These are phyloP conservation scores for Apiotrichum siamense DNA, from an alignment of 1,284 basidiomycete species.

Conservation along the genomic window DNA sequence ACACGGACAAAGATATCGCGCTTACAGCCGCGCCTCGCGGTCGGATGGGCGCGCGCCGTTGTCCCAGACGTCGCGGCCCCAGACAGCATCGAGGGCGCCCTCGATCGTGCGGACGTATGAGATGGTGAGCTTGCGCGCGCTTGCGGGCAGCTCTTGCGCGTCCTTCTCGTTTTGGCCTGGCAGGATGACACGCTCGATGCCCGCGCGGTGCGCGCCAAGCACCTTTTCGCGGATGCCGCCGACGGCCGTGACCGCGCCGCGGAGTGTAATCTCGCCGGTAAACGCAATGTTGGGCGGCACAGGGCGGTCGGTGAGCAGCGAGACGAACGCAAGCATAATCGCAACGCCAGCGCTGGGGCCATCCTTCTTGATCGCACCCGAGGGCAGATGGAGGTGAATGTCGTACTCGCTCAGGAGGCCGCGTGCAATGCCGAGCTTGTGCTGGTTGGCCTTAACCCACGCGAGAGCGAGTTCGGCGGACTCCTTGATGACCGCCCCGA, in stretches of 20 bases:
- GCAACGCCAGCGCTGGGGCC: slow-evolving; percentile 92
- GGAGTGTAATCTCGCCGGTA: slow-evolving; percentile 89
- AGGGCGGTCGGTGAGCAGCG: slow-evolving; percentile 71
- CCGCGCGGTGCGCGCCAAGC: slow-evolving; percentile 82
- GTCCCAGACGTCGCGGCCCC: slow-evolving; percentile 23
- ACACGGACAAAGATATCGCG: no score
- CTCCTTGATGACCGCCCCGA: slow-evolving; percentile 95
- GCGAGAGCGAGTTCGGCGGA: slow-evolving; percentile 88
- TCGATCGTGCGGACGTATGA: slow-evolving; percentile 52
- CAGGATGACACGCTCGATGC: slow-evolving; percentile 73
- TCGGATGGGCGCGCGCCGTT: not conserved
- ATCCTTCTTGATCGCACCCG: slow-evolving; percentile 93
- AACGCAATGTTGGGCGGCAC: slow-evolving; percentile 80
- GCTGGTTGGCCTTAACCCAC: slow-evolving; percentile 84
- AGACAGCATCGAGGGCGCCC: slow-evolving; percentile 34
- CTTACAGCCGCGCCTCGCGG: slow-evolving; percentile 5
- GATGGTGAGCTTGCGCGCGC: slow-evolving; percentile 79
- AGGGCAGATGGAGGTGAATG: slow-evolving; percentile 84
- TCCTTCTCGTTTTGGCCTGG: slow-evolving; percentile 79
- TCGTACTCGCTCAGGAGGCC: slow-evolving; percentile 53
- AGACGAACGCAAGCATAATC: slow-evolving; percentile 80
- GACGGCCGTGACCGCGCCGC: slow-evolving; percentile 83
- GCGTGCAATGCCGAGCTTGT: slow-evolving; percentile 57
- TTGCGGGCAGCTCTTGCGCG: slow-evolving; percentile 83
- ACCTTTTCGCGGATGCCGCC: slow-evolving; percentile 93